Base-by-base conservation (phyloP, 352 stramenopile genomes). In the Globisporangium mamillatum region DNA sequence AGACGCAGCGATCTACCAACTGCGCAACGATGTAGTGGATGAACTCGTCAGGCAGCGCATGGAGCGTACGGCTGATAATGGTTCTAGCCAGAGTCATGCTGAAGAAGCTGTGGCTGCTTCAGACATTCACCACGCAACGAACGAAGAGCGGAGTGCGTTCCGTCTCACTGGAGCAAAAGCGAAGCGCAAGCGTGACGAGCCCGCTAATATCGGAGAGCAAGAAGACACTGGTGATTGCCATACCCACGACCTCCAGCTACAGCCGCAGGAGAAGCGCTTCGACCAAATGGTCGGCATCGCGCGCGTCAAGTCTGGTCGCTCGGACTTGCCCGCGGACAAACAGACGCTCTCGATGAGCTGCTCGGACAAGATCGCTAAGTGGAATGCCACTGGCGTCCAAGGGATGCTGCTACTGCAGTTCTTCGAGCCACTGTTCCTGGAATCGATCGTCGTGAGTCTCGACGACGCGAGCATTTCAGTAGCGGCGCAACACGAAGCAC, bases 291-390 rank as follows among this genome's bases (percentile, higher is more conserved):
- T 95, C 12, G 90, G 91, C 41, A 75, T 89, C 63, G 76, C 95
- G 9, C 89, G 94, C 22, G 81, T 93, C 52, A 98, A 98, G 67
- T 96, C 93, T 6, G 94, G 93, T 56, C 82, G 94, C 38, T 98
- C 94, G 0, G 96, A 98, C 74, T 75, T 98, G 22, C 85, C 91
- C 10, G 32, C 65, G 22, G 79, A 92, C 62, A 91, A 96, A 57
- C 89, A 94, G 75, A 97, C 90, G 60, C 74, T 89, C 46, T 97
- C 87, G 3, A 97, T 98, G 90, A 98, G 92, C 52, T 98, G 94
- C 74, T 97, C 88, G 10, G 93, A 98, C 72, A 98, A 98, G 78
- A 54, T 98, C 57, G 82, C 90, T 41, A 85, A 86, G 73, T 98
- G 94, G 94, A 82, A 78, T 38, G 67, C 81, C 9, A 27, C 92